Percentiles rank a stretch among this genome's conserved stretches.
Evolutionary conservation across 257 asterid species (phyloP).

Genomic region (Plantago ovata): DNA sequence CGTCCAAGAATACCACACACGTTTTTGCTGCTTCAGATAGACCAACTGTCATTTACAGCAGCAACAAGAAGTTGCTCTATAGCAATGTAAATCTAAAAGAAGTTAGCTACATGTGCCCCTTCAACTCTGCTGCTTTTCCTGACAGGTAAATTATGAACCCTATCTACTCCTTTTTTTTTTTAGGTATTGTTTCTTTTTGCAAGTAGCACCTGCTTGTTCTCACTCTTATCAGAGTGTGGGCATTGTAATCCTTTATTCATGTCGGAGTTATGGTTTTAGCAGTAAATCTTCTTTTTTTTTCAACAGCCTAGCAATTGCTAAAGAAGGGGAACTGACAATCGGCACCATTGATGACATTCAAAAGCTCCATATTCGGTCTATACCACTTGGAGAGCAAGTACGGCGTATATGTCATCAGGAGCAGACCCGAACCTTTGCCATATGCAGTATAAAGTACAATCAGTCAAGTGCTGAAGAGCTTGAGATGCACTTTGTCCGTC

Average conservation of each 20-base stretch:
- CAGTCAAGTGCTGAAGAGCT: constrained; percentile 70
- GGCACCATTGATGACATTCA: constrained; percentile 98
- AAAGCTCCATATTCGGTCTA: constrained; percentile 94
- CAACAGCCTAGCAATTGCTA: constrained; percentile 92
- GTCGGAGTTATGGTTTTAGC: neutral
- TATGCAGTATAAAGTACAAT: constrained; percentile 73
- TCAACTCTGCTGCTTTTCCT: constrained; percentile 97
- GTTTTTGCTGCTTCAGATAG: constrained; percentile 99
- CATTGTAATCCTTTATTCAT: neutral
- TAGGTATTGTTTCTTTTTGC: too few relatives aligned
- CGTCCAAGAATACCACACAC: constrained; percentile 88
- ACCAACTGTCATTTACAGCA: constrained; percentile 95
- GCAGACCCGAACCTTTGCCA: constrained; percentile 86
- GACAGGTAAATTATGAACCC: constrained; percentile 59
- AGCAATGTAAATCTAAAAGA: constrained; percentile 95
- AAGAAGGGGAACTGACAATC: constrained; percentile 93
- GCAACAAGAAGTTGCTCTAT: constrained; percentile 93
- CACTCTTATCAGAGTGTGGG: too few relatives aligned
- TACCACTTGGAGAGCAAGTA: constrained; percentile 96
- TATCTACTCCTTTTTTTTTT: neutral
- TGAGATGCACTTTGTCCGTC: constrained; percentile 79
- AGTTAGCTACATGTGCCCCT: constrained; percentile 97
- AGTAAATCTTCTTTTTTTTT: too few relatives aligned
- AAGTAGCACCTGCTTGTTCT: too few relatives aligned
- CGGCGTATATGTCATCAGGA: constrained; percentile 99